These are phyloP conservation scores for Penicillium ochrochloron DNA, from an alignment of 495 filamentous ascomycete species.

Conservation along the genomic window DNA sequence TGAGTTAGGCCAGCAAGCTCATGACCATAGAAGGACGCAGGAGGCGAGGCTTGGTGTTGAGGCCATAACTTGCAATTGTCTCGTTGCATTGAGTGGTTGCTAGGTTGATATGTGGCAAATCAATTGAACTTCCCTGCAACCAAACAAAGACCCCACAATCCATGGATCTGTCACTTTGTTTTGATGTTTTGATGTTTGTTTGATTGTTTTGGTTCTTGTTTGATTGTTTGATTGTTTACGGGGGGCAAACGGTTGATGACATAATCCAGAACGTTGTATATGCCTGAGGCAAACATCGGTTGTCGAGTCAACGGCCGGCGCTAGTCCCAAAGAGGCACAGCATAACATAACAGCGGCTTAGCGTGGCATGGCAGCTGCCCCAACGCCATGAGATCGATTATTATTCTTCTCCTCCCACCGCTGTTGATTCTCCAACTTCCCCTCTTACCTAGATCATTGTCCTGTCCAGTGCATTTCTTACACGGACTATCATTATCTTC, in stretches of 20 bases:
- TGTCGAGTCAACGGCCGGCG: constrained; percentile 47
- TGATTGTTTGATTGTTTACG: constrained; percentile 12
- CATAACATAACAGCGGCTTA: constrained; percentile 53
- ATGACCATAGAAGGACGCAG: background rate
- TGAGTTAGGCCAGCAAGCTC: background rate
- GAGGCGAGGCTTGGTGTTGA: background rate
- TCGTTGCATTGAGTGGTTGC: background rate
- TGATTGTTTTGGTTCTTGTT: constrained; percentile 19
- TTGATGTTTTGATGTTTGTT: constrained; percentile 11
- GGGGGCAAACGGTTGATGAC: constrained; percentile 19
- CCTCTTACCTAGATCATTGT: constrained; percentile 11
- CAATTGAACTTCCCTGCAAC: background rate
- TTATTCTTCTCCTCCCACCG: constrained; percentile 26
- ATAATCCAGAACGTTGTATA: constrained; percentile 14
- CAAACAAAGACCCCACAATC: background rate
- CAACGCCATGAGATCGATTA: constrained; percentile 36
- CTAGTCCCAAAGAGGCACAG: constrained; percentile 40
- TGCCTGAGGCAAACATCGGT: constrained; percentile 33
- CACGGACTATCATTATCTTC: constrained; percentile 18
- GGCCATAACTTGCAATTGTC: background rate
- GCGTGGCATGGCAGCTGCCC: constrained; percentile 49
- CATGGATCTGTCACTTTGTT: constrained; percentile 18
- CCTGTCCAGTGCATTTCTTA: constrained; percentile 20
- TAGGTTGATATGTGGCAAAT: background rate
- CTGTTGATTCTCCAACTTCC: constrained; percentile 28